A percentile compares a stretch with the other conserved stretches of the same genome.
Evolutionary conservation across 306 rosid species (phyloP).

Genomic region (Astragalus membranaceus): DNA sequence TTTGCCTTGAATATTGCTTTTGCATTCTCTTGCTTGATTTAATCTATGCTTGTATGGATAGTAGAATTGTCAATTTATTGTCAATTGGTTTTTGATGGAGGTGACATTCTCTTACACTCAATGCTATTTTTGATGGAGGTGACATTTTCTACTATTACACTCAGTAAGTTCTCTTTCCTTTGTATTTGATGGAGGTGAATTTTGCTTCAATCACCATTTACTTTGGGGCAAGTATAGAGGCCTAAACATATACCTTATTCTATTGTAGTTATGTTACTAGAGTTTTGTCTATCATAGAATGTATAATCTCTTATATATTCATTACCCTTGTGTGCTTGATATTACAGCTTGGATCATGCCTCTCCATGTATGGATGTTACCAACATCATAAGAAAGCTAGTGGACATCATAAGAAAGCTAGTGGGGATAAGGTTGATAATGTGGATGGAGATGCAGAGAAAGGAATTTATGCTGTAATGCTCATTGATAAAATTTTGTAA

Average conservation of each 20-base stretch:
- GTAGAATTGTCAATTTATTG: no score
- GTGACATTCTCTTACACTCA: conserved; percentile 67
- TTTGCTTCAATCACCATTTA: conserved; percentile 69
- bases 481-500: conserved; percentile 87
- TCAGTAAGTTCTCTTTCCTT: conserved; percentile 50
- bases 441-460: conserved; percentile 73
- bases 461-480: conserved; percentile 66
- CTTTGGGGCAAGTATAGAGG: conserved; percentile 74
- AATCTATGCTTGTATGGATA: no score
- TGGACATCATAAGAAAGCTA: conserved; percentile 26
- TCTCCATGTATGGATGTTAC: conserved; percentile 80
- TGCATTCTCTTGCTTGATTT: no score
- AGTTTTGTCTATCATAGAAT: not conserved
- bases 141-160: conserved; percentile 83
- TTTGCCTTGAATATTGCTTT: no score
- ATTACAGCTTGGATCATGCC: conserved; percentile 70
- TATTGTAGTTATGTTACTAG: not conserved
- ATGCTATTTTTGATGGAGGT: no score
- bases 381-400: conserved; percentile 30
- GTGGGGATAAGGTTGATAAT: conserved; percentile 57
- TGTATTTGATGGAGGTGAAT: conserved; percentile 62
- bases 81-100: conserved; percentile 67
- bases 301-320: not conserved
- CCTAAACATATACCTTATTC: not conserved
- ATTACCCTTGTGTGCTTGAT: conserved; percentile 1